Evolutionary conservation across 768 basidiomycete species (phyloP).

Genomic region (Suillus alpinus): DNA sequence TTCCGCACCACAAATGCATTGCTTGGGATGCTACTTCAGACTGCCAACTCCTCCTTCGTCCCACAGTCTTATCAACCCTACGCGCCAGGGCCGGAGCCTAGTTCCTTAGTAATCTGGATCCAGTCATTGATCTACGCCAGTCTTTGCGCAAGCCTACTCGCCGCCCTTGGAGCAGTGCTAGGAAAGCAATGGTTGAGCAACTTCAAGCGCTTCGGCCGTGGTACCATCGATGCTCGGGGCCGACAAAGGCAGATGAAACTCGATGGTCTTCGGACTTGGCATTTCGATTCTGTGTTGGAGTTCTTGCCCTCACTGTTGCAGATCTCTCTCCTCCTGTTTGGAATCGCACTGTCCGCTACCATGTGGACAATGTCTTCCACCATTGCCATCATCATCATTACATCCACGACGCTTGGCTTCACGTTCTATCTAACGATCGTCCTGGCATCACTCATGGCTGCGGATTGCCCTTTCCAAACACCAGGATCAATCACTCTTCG

Average conservation of each 20-base stretch:
- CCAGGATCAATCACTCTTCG: slow-evolving; percentile 1
- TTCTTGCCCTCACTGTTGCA: slow-evolving; percentile 7
- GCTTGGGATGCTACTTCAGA: slow-evolving; percentile 10
- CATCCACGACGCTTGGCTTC: not conserved
- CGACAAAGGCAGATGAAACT: slow-evolving; percentile 8
- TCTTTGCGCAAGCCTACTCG: slow-evolving; percentile 13
- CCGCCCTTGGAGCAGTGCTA: slow-evolving; percentile 13
- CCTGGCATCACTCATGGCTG: slow-evolving; percentile 4
- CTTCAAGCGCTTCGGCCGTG: slow-evolving; percentile 6
- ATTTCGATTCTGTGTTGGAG: slow-evolving; percentile 6
- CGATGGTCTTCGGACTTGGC: slow-evolving; percentile 8
- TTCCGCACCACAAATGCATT: slow-evolving; percentile 10
- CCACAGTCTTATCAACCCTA: not conserved
- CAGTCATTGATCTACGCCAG: slow-evolving; percentile 16
- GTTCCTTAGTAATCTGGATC: slow-evolving; percentile 5
- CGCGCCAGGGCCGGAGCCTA: not conserved
- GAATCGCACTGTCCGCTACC: not conserved
- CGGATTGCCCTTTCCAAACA: slow-evolving; percentile 7
- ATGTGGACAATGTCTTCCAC: not conserved
- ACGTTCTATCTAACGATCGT: slow-evolving; percentile 7
- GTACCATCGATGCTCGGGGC: slow-evolving; percentile 5
- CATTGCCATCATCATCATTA: not conserved
- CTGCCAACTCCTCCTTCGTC: not conserved
- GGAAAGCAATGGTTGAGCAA: slow-evolving; percentile 9
- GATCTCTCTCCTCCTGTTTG: slow-evolving; percentile 8